Conservation (phyloP, 2,329 filamentous ascomycete species). For the Ceratocystiopsis sp. region DNA sequence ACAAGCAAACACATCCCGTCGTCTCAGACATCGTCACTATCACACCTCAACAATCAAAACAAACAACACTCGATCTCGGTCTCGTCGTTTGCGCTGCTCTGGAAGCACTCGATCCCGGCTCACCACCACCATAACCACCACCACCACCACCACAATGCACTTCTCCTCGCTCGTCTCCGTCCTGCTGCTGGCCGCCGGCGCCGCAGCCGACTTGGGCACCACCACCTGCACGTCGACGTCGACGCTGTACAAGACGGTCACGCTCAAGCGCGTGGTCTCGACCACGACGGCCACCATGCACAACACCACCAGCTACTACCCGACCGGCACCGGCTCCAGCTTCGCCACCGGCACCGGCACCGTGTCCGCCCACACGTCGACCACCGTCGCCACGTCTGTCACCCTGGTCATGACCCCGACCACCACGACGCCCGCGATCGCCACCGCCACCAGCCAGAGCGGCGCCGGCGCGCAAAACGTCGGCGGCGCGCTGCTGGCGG, state of each 20-base stretch:
- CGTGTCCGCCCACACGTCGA: slow-evolving; percentile 30
- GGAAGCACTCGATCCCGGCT: not conserved
- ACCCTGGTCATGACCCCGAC: slow-evolving; percentile 22
- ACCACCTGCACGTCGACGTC: slow-evolving; percentile 32
- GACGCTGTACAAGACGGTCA: slow-evolving; percentile 30
- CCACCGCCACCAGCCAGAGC: slow-evolving; percentile 10
- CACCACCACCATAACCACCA: not conserved
- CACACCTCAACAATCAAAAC: too few species aligned
- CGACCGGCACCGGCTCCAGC: slow-evolving; percentile 17
- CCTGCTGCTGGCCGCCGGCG: not conserved
- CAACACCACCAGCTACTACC: slow-evolving; percentile 16
- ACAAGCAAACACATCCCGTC: not conserved
- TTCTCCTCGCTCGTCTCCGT: not conserved
- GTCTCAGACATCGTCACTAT: too few species aligned
- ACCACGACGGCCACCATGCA: slow-evolving; percentile 20
- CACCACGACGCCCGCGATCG: slow-evolving; percentile 14
- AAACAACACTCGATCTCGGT: not conserved
- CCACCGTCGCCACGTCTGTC: slow-evolving; percentile 22
- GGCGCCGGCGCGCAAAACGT: too few species aligned
- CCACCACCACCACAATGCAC: not conserved
- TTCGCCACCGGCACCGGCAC: slow-evolving; percentile 30
- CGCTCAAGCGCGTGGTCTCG: slow-evolving; percentile 17
- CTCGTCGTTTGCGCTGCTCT: not conserved
- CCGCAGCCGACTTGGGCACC: slow-evolving; percentile 13
- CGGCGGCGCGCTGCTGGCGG: too few species aligned